phyloP scores from a whole-genome alignment of 306 rosid genomes.

The Acacia melanoxylon region DNA sequence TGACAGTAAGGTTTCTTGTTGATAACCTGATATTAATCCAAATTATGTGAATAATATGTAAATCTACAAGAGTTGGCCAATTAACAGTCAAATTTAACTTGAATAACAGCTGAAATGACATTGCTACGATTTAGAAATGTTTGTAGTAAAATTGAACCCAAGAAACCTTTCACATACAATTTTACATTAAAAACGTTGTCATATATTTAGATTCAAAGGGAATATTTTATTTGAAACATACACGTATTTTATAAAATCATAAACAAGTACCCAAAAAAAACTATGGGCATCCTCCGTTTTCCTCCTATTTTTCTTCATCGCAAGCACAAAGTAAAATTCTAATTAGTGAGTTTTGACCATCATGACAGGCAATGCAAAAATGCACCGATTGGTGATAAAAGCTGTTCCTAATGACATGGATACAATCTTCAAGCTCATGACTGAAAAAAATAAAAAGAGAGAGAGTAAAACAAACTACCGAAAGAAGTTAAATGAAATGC shows the following conservation, averaged over 20 bases:
- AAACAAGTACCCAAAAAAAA: too few species aligned
- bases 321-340: neutral
- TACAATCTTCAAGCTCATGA: neutral
- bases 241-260: too few species aligned
- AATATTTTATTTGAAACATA: too few species aligned
- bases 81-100: too few species aligned
- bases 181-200: too few species aligned
- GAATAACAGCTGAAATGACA: rapidly evolving
- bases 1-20: too few species aligned
- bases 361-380: neutral
- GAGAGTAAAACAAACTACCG: neutral
- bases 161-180: too few species aligned
- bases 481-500: neutral
- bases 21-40: too few species aligned
- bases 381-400: neutral
- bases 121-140: too few species aligned
- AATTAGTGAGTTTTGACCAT: neutral
- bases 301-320: neutral
- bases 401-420: neutral
- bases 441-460: neutral
- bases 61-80: too few species aligned
- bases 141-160: too few species aligned
- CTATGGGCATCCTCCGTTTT: neutral
- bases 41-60: rapidly evolving
- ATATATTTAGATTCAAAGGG: too few species aligned